These are phyloP conservation scores for Rhodotorula sp. DNA, from an alignment of 1,284 basidiomycete genomes.

Conservation along the genomic window DNA sequence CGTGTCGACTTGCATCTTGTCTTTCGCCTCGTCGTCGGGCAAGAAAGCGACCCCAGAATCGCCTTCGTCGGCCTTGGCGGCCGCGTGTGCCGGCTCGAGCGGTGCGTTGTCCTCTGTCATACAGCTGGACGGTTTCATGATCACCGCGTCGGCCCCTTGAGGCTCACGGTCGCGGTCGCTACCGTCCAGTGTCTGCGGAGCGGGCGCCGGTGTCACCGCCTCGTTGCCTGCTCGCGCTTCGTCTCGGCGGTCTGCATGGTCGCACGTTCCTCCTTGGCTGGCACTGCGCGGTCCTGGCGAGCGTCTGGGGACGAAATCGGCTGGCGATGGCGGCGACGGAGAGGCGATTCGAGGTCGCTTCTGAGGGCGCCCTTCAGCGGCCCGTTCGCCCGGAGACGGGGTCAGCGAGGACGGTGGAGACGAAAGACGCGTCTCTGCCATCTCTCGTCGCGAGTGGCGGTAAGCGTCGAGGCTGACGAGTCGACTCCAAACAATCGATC, in stretches of 20 bases:
- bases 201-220: background rate
- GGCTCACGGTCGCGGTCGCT: background rate
- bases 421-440: background rate
- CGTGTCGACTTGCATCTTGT: background rate
- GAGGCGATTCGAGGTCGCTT: conserved; percentile 25
- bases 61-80: background rate
- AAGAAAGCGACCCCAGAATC: conserved; percentile 22
- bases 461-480: too few species aligned
- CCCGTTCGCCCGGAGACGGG: background rate
- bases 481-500: background rate
- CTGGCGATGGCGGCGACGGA: background rate
- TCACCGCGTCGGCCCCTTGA: background rate
- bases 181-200: background rate
- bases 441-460: too few species aligned
- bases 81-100: background rate
- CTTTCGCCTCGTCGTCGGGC: conserved; percentile 7
- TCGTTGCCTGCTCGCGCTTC: background rate
- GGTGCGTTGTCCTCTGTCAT: background rate
- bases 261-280: background rate
- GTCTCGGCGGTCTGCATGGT: background rate
- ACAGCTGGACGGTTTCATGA: background rate
- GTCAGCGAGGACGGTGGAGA: conserved; percentile 19
- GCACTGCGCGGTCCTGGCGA: background rate
- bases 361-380: background rate
- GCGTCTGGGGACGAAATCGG: background rate